Conservation (phyloP, 306 rosid genomes). For the Luffa acutangula region DNA sequence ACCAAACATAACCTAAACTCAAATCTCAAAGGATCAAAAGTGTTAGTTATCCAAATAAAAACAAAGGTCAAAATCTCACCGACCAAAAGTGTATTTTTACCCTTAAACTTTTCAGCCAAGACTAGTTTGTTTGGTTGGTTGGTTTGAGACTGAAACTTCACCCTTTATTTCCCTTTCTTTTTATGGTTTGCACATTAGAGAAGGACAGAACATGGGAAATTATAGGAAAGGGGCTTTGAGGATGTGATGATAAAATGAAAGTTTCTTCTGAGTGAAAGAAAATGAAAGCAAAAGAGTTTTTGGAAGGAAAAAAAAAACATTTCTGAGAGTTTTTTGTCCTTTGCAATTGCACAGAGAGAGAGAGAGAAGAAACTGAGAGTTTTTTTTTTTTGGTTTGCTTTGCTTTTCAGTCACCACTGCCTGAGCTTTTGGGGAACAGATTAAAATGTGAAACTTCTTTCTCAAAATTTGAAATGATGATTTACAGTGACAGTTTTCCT, state of each 20-base stretch:
- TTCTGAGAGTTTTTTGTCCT: not conserved
- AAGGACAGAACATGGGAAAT: not conserved
- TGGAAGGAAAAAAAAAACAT: not conserved
- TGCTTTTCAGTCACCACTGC: not conserved
- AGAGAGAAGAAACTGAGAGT: not conserved
- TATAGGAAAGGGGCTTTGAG: not conserved
- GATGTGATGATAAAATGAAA: not conserved
- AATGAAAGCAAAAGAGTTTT: not conserved
- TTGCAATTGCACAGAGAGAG: not conserved
- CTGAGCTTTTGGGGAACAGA: not conserved
- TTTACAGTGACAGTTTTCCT: not conserved
- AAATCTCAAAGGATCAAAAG: no score
- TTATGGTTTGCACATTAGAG: not conserved
- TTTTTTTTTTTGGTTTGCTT: not conserved
- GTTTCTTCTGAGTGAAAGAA: not conserved
- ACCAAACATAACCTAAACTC: no score
- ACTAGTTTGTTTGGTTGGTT: not conserved
- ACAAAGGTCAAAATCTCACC: no score
- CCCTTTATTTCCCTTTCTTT: not conserved
- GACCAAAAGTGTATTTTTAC: no score
- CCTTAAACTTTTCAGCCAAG: no score
- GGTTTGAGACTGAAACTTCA: not conserved
- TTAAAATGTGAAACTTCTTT: not conserved
- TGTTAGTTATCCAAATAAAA: no score
- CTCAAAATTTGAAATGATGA: not conserved